Base-by-base conservation (phyloP, 345 rosid genomes). In the Gossypium mustelinum region DNA sequence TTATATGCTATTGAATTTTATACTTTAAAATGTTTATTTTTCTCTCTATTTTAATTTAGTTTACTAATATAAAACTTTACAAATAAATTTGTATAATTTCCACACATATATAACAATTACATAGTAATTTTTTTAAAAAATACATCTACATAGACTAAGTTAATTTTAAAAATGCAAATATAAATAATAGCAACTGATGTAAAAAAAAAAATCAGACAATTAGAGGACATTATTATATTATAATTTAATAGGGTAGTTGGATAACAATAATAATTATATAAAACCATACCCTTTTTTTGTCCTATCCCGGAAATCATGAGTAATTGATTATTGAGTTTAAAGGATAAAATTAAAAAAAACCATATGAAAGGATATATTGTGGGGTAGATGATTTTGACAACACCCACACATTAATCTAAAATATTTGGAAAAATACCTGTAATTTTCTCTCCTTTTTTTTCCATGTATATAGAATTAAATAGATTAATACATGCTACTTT, bases 321-420 rank as follows among this genome's bases (percentile, higher is more conserved):
- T 41, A 64, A 34, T 34, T 34, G 41, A 34, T 34, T 4, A 34
- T 64, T 41, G 69, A 41, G 27, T 41, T 62, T 64, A 11, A 10
- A 64, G 66, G 45, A 14, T 8, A 16, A 25, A 8, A 13, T 13
- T 13, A 67, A 11, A 11, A 22, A 71, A 13, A n/a, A 64, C 10
- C 5, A 27, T 9, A 57, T 34, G 6, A 41, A 65, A 22, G 14
- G n/a, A 18, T 10, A 14, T 34, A 39, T 29, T 16, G 78, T 13
- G 68, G 73, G 68, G 76, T 39, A 29, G 27, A 16, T 74, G 84
- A 84, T 68, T 75, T 70, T 3, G 83, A 81, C 87, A 16, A 54
- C 18, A 71, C 59, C 55, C 7, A 34, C 39, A 10, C 25, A 1
- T 41, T 1, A 11, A 10, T n/a, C 44, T 16, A 34, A 7, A 8